A percentile compares a stretch with the other conserved stretches of the same genome.
Evolutionary conservation across 78 protist species (phyloP).

Genomic region (Dictyostelium brefeldianum): DNA sequence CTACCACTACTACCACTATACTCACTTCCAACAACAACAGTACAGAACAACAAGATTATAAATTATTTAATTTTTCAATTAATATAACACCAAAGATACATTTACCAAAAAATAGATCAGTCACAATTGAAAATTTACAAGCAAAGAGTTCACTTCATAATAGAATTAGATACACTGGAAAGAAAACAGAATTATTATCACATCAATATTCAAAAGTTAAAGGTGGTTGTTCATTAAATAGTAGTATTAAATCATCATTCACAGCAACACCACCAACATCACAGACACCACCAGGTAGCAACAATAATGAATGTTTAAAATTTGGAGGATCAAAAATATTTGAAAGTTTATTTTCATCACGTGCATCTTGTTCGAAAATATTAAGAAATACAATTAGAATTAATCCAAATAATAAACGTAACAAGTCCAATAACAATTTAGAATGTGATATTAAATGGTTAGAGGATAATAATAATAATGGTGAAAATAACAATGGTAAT

Average conservation of each 20-base stretch:
- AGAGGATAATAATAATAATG: not conserved
- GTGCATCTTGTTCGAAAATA: conserved; percentile 33
- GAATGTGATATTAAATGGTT: not conserved
- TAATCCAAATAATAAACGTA: not conserved
- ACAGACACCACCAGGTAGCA: not conserved
- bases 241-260: not conserved
- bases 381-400: conserved; percentile 31
- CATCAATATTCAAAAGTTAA: not conserved
- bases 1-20: no score
- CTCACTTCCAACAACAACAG: not conserved
- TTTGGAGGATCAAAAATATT: conserved; percentile 44
- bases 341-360: conserved; percentile 5
- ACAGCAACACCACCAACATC: not conserved
- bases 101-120: conserved; percentile 20
- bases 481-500: not conserved
- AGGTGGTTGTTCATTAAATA: not conserved
- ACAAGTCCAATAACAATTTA: not conserved
- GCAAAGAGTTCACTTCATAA: not conserved
- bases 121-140: conserved; percentile 16
- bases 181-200: not conserved
- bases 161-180: conserved; percentile 4
- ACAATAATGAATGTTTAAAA: not conserved
- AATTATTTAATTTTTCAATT: conserved; percentile 36
- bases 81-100: conserved; percentile 52
- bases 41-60: not conserved